Base-by-base conservation (phyloP, 768 basidiomycete species). In the Agaricus bisporus region DNA sequence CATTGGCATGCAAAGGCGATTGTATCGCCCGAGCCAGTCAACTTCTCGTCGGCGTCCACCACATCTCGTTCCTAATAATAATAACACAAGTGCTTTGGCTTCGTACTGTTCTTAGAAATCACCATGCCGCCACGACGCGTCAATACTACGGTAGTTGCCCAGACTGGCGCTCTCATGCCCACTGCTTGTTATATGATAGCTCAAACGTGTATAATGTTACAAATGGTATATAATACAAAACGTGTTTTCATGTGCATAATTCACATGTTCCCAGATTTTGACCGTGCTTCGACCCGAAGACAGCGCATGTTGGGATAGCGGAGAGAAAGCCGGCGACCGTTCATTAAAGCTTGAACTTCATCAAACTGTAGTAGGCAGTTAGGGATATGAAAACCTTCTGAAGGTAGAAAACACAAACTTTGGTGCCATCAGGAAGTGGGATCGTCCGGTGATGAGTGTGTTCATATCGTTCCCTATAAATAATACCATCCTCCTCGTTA, bases 391-490 rank as follows among this genome's bases (percentile, higher is more conserved):
- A 29, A 43, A 26, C 29, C 26, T 36, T 51, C 41, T 10, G 7
- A 14, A 38, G 49, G 47, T 20, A n/a, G 32, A 32, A 28, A 14
- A 48, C 14, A 62, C 79, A 65, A 59, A 85, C 86, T 65, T 75
- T 81, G 18, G 88, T 87, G 42, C 84, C 87, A 55, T 88, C 84
- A 11, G 88, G 85, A 14, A 90, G 67, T 9, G 87, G 85, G 37
- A 88, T 75, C 22, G 82, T 83, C 56, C 87, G 76, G 56, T 81
- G 81, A 59, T 79, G 81, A 59, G 79, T 78, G 61, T 76, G 81
- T 64, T 86, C 80, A 49, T 80, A 72, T 50, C 80, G 71, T 59
- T 89, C 86, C 53, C 84, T 73, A 28, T 86, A 71, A n/a, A 82
- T 62, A 11, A 76, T 72, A 18, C 77, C 83, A 18, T 76, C 75